A percentile compares a stretch with the other conserved stretches of the same genome.
Evolutionary conservation across 2,329 filamentous ascomycete species (phyloP).

Genomic region (Arthrocladium fulminans): DNA sequence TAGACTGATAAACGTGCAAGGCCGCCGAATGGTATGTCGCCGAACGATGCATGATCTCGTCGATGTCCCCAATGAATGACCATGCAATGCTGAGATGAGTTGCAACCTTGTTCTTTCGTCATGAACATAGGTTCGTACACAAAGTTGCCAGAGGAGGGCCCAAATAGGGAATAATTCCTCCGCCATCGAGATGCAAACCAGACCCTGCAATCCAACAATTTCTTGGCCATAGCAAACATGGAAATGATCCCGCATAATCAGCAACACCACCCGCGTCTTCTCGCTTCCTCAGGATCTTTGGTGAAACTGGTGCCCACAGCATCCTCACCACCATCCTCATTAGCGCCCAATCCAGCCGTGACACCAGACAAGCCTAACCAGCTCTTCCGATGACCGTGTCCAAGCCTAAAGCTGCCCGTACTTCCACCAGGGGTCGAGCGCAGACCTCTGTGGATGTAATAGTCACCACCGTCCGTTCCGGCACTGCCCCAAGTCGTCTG

Average conservation of each 20-base stretch:
- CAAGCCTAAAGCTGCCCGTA: slow-evolving; percentile 52
- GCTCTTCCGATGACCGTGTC: slow-evolving; percentile 54
- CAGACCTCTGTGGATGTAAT: slow-evolving; percentile 19
- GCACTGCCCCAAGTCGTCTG: slow-evolving; percentile 25
- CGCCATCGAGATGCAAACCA: too few species aligned
- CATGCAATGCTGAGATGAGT: too few species aligned
- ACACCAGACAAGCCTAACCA: slow-evolving; percentile 53
- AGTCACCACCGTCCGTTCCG: slow-evolving; percentile 23
- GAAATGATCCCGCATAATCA: slow-evolving; percentile 22
- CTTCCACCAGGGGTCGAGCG: slow-evolving; percentile 43
- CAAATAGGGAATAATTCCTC: too few species aligned
- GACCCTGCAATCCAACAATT: too few species aligned
- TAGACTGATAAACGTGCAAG: too few species aligned
- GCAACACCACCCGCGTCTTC: slow-evolving; percentile 33
- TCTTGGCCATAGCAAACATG: too few species aligned
- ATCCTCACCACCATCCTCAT: slow-evolving; percentile 28
- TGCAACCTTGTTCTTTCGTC: too few species aligned
- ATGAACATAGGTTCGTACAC: too few species aligned
- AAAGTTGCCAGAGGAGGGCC: too few species aligned
- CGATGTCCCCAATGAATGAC: too few species aligned
- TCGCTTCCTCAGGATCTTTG: slow-evolving; percentile 26
- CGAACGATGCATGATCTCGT: too few species aligned
- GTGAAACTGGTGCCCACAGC: slow-evolving; percentile 18
- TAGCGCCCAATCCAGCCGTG: slow-evolving; percentile 29
- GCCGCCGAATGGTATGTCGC: too few species aligned